Percentiles rank a stretch among this genome's conserved stretches.
phyloP scores from a whole-genome alignment of 441 rosid genomes.

The Populus tomentosa region DNA sequence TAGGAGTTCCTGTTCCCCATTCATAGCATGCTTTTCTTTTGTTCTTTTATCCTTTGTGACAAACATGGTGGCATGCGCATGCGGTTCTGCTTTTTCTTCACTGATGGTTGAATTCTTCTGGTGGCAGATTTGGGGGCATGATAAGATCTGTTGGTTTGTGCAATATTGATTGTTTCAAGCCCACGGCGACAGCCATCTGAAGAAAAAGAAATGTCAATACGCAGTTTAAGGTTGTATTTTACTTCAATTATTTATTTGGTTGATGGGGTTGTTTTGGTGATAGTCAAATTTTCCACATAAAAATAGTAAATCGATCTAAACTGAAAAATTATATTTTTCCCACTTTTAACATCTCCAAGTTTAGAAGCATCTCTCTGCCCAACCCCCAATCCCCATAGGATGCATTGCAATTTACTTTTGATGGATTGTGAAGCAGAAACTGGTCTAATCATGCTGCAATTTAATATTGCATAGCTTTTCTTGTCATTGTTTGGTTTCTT shows the following conservation, averaged over 20 bases:
- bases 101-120: constrained; percentile 7
- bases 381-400: background rate
- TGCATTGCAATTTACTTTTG: background rate
- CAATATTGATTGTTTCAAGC: constrained; percentile 91
- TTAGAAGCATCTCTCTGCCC: background rate
- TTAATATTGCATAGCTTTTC: no score
- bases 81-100: constrained; percentile 1
- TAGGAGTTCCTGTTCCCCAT: background rate
- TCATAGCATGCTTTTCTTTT: background rate
- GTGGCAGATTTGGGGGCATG: constrained; percentile 72
- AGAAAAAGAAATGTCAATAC: constrained; percentile 16
- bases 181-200: constrained; percentile 53
- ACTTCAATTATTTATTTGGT: constrained; percentile 12
- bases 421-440: no score
- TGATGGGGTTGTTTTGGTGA: constrained; percentile 18
- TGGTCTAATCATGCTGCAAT: no score
- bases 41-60: background rate
- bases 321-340: background rate
- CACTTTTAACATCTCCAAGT: background rate
- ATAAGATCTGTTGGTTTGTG: constrained; percentile 83
- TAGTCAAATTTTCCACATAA: constrained; percentile 10
- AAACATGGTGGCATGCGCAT: background rate
- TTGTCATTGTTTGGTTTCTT: no score
- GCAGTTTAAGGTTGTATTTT: background rate
- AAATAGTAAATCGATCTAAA: constrained; percentile 21